These are phyloP conservation scores for Trichoderma koningii DNA, from an alignment of 2,329 filamentous ascomycete species.

Conservation along the genomic window DNA sequence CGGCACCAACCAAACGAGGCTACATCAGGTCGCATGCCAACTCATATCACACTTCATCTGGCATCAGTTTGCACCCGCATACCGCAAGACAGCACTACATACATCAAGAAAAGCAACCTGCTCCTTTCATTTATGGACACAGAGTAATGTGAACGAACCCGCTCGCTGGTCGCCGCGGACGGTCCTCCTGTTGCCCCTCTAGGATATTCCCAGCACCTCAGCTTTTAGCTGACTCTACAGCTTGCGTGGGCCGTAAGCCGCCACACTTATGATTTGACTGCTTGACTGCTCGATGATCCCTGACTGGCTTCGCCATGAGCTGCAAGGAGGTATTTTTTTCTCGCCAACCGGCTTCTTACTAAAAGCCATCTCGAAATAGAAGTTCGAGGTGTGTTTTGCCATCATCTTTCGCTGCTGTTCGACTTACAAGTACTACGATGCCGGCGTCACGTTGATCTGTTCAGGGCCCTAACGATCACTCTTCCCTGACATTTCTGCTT, in stretches of 20 bases:
- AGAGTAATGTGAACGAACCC: background rate
- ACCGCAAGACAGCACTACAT: background rate
- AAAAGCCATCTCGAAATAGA: background rate
- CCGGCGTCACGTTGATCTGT: too few species aligned
- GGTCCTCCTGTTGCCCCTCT: background rate
- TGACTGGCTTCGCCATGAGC: background rate
- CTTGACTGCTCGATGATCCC: background rate
- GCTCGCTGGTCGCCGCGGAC: background rate
- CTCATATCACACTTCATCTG: background rate
- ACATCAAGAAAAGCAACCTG: background rate
- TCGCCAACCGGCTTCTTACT: background rate
- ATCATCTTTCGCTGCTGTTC: too few species aligned
- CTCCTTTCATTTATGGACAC: background rate
- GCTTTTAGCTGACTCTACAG: background rate
- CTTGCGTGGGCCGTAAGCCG: slow-evolving; percentile 8
- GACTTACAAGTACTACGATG: too few species aligned
- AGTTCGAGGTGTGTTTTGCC: background rate
- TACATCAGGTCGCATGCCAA: background rate
- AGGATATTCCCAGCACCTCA: background rate
- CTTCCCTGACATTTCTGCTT: too few species aligned
- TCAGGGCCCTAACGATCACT: too few species aligned
- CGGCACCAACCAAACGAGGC: background rate
- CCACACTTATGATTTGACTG: background rate
- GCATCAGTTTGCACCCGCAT: background rate
- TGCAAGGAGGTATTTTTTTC: too few species aligned